Conservation (phyloP, 768 basidiomycete genomes). For the Mycena rebaudengoi region DNA sequence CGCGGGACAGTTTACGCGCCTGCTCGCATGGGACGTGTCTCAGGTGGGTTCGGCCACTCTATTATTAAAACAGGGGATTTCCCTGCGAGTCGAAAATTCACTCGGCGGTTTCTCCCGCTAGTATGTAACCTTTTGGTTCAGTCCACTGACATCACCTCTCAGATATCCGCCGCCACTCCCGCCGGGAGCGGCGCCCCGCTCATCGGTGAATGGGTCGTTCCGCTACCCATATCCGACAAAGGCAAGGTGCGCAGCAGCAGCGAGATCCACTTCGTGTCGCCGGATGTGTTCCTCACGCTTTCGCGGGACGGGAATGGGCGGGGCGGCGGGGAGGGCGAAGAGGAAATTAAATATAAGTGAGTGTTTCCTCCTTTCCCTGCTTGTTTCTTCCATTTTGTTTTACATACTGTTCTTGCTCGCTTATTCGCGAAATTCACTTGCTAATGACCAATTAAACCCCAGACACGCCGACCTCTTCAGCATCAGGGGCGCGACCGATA, state of each 20-base stretch:
- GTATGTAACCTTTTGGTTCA: too few relatives aligned
- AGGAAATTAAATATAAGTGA: conserved; percentile 62
- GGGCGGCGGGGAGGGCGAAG: conserved; percentile 58
- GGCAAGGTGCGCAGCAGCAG: conserved; percentile 60
- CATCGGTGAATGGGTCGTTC: conserved; percentile 67
- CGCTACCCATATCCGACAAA: conserved; percentile 60
- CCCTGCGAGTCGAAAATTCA: too few relatives aligned
- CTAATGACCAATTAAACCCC: background rate
- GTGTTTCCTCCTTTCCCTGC: conserved; percentile 2
- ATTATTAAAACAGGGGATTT: too few relatives aligned
- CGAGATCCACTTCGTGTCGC: conserved; percentile 65
- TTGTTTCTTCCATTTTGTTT: background rate
- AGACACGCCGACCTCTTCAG: conserved; percentile 71
- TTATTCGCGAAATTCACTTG: too few relatives aligned
- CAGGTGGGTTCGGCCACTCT: too few relatives aligned
- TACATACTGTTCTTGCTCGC: too few relatives aligned
- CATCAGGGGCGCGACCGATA: conserved; percentile 66
- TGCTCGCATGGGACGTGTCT: conserved; percentile 65
- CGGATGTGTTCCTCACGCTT: conserved; percentile 64
- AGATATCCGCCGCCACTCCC: too few relatives aligned
- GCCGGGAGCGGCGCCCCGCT: conserved; percentile 45
- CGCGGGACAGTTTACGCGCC: conserved; percentile 62
- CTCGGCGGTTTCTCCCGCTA: too few relatives aligned
- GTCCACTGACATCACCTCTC: too few relatives aligned
- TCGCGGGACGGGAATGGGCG: conserved; percentile 69